These are phyloP conservation scores for Fusarium sp. DNA, from an alignment of 2,329 filamentous ascomycete species.

Conservation along the genomic window DNA sequence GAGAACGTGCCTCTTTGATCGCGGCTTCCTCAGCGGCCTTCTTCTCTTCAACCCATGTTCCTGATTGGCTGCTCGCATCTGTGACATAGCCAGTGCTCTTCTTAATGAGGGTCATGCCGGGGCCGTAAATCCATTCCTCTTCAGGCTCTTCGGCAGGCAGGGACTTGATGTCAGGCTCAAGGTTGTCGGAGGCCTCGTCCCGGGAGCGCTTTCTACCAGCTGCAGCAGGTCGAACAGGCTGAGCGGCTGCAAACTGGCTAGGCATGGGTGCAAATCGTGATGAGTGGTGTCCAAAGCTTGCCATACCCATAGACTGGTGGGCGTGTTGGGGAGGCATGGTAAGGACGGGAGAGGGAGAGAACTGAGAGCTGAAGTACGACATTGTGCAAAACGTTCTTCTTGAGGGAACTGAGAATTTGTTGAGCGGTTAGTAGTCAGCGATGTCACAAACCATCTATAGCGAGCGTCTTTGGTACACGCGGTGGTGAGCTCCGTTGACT, in stretches of 20 bases:
- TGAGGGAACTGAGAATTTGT: constrained; percentile 35
- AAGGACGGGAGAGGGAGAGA: constrained; percentile 59
- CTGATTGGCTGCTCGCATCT: constrained; percentile 72
- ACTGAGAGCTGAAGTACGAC: constrained; percentile 58
- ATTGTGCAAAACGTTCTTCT: constrained; percentile 47
- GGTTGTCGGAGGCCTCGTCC: constrained; percentile 76
- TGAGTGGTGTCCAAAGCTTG: constrained; percentile 46
- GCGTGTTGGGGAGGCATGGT: constrained; percentile 51
- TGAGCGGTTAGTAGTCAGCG: constrained; percentile 48
- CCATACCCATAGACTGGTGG: constrained; percentile 49
- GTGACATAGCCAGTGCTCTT: constrained; percentile 67
- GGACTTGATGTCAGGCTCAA: constrained; percentile 66
- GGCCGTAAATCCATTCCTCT: constrained; percentile 75
- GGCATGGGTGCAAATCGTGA: constrained; percentile 42
- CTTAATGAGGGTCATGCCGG: constrained; percentile 79
- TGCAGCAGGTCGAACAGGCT: constrained; percentile 46
- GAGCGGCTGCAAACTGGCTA: constrained; percentile 34
- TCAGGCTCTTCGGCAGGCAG: constrained; percentile 62
- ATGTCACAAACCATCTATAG: constrained; percentile 49
- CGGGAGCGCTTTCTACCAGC: constrained; percentile 78
- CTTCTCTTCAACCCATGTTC: constrained; percentile 78
- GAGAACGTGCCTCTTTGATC: constrained; percentile 58
- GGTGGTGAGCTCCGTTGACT: constrained; percentile 14
- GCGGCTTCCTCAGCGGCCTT: constrained; percentile 62
- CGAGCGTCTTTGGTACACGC: constrained; percentile 33